Evolutionary conservation across 2,329 filamentous ascomycete genomes (phyloP), one percentile per base, ranked within the genome.

Genomic region (Nectriaceae sp.): DNA sequence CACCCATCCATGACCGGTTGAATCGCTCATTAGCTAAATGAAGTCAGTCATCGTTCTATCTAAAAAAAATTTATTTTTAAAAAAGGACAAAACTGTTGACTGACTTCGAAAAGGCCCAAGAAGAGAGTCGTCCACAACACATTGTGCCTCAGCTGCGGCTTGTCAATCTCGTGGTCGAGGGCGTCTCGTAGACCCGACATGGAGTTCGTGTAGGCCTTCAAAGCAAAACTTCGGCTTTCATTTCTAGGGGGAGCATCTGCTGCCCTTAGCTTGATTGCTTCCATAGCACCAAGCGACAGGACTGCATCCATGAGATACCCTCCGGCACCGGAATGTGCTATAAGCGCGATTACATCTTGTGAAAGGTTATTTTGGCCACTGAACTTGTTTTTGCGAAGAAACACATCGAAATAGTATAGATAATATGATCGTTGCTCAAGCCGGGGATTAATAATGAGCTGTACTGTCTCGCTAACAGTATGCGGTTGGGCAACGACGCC

Each of bases 91-190:
- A 6, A 5, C 4, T 5, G 4, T 0, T 1, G 4, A 45, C 49
- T 18, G 5, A 70, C 68, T 54, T 71, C 68, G 8, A 70, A 70
- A 1, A 70, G 40, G 0, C 68, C 68, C 0, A 70, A 49, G 1
- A 69, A 39, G 3, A 69, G 53, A 0, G 68, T 70, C 0, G 68
- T 62, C 68, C 68, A 71, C 0, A 70, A 42, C 2, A 69, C 56
- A 5, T 53, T 49, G 15, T 53, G 40, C 1, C 47, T 53, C 1
- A 52, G 37, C 0, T 40, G 47, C 2, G 52, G 33, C 2, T 37
- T 29, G 0, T 38, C 29, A 0, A 36, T 26, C 5, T 55, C 49
- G 1, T 42, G 36, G 0, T 40, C 36, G 3, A 63, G 54, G 1
- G 60, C 55, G 1, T 43, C 33, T 4, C 64, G 43, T 2, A 70